Conservation (phyloP, 148 eudicot species). For the Dysphania ambrosioides region DNA sequence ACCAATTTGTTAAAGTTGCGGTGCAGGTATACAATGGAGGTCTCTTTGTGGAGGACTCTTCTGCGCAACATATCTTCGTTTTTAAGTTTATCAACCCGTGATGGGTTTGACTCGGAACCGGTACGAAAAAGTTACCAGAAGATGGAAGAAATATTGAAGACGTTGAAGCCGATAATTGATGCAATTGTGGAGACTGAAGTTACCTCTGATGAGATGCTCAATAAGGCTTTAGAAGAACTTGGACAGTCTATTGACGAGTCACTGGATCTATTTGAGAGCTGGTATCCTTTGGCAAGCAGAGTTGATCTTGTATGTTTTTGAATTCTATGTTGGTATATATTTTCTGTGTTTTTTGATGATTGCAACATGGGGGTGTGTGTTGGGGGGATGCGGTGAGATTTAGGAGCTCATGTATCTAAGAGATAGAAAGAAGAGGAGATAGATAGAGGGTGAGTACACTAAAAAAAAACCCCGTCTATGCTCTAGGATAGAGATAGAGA, state of each 20-base stretch:
- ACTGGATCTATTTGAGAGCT: slow-evolving; percentile 64
- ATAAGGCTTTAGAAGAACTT: slow-evolving; percentile 52
- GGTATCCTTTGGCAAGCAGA: slow-evolving; percentile 82
- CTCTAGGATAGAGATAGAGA: background rate
- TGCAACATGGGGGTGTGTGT: background rate
- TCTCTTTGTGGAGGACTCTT: slow-evolving; percentile 64
- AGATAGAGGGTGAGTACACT: background rate
- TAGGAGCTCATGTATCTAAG: background rate
- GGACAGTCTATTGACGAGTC: slow-evolving; percentile 54
- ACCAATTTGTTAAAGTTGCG: no score
- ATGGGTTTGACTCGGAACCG: slow-evolving; percentile 48
- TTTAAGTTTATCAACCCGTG: slow-evolving; percentile 47
- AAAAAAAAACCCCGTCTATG: background rate
- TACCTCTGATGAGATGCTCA: slow-evolving; percentile 53
- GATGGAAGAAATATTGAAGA: slow-evolving; percentile 67
- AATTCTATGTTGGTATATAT: background rate
- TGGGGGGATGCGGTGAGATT: no score
- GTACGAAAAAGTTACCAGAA: slow-evolving; percentile 52
- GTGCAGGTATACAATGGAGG: slow-evolving; percentile 87
- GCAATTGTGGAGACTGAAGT: slow-evolving; percentile 54
- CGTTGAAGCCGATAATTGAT: slow-evolving; percentile 70
- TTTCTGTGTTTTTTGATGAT: background rate
- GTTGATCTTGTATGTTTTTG: slow-evolving; percentile 65
- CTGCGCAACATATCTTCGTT: slow-evolving; percentile 66
- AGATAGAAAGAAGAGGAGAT: background rate